Evolutionary conservation across 805 yeast species (phyloP).

Genomic region (Blastobotrys chiropterorum): DNA sequence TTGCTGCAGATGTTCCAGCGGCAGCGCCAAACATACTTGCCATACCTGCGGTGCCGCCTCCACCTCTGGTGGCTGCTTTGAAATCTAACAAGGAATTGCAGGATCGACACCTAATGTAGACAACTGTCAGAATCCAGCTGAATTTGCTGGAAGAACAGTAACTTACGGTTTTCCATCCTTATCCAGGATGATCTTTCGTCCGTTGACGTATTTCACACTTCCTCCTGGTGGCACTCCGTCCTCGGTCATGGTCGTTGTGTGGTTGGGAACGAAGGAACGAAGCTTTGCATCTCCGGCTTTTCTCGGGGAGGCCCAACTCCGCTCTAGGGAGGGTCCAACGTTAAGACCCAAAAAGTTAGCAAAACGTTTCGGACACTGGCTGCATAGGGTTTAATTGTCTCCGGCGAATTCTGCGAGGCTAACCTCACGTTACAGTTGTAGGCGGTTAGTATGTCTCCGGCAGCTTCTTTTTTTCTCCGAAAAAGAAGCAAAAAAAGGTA

Average conservation of each 20-base stretch:
- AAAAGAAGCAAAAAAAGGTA: no score
- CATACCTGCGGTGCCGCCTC: slow-evolving; percentile 17
- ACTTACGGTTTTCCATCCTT: slow-evolving; percentile 92
- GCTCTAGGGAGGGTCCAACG: no score
- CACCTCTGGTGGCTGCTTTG: slow-evolving; percentile 45
- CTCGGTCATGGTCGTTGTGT: background rate
- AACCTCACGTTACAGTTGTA: no score
- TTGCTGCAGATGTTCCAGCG: slow-evolving; percentile 22
- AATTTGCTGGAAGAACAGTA: slow-evolving; percentile 3
- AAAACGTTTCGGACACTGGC: no score
- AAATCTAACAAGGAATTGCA: slow-evolving; percentile 82
- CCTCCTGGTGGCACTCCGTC: background rate
- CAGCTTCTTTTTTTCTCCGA: no score
- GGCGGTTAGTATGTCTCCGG: no score
- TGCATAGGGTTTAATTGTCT: no score
- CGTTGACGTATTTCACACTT: slow-evolving; percentile 29
- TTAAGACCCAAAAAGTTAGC: no score
- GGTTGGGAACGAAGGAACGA: background rate
- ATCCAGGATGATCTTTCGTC: slow-evolving; percentile 68
- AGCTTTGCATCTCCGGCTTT: no score
- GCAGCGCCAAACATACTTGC: slow-evolving; percentile 15
- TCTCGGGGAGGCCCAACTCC: no score
- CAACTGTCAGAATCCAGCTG: background rate
- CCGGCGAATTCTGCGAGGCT: no score
- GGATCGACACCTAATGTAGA: slow-evolving; percentile 59